Evolutionary conservation across 1,284 basidiomycete species (phyloP), one percentile per base, ranked within the genome.

Genomic region (Apiotrichum gamsii): DNA sequence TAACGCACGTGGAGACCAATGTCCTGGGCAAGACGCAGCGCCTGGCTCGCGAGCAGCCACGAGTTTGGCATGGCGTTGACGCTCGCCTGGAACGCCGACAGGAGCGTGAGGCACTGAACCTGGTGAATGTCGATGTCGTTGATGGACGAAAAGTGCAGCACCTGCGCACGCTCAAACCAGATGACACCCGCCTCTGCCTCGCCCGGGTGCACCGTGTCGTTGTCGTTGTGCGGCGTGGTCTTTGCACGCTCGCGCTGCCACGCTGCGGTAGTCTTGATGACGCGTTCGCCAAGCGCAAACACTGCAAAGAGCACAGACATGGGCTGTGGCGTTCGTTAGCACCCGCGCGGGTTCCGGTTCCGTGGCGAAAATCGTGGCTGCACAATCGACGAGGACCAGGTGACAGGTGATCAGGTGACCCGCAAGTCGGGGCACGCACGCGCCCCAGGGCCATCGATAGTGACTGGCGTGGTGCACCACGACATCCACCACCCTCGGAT

Each of bases 31-130:
- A 82, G 82, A 45, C 88, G 81, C 36, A 91, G 80, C 23, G 87
- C 88, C 68, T 91, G 88, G 35, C 89, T 88, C 39, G 88, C 81
- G 40, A 90, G 76, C 52, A 91, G 79, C 88, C 88, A 93, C 21
- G 87, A 86, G 73, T 90, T 88, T 2, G 88, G 89, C 51, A 91
- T 79, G 61, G 87, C 89, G 64, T 91, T 91, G 58, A 91, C 80
- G 44, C 86, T 86, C 61, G 87, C 90, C 51, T 91, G 76, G 75
- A 90, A 91, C 1, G 87, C 87, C 30, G 89, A 84, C 75, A 90
- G 80, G 45, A 91, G 77, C 53, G 88, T 80, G 65, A 90, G 83
- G 69, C 85, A 86, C 73, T 91, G 88, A 29, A 91, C 88, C 70
- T 91, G 89, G 38, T 82, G 78, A 38, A 85, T 61, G 55, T 76